Conservation (phyloP, 768 basidiomycete genomes). For the Mycena pura region DNA sequence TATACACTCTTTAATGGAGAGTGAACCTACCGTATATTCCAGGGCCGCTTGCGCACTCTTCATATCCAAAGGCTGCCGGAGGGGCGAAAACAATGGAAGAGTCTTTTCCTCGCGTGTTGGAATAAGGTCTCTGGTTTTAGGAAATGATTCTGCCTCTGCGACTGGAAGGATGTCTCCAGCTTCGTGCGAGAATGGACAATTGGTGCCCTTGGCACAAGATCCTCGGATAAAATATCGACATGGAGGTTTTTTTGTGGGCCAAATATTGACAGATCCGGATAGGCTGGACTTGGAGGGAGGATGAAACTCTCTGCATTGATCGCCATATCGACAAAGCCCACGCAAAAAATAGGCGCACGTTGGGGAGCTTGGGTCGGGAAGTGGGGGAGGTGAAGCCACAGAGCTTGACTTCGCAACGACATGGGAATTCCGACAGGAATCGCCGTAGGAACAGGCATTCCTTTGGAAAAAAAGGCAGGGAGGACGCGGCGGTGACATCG, state of each 20-base stretch:
- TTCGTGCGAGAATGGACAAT: slow-evolving; percentile 6
- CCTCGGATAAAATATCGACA: slow-evolving; percentile 1
- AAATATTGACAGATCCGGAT: not conserved
- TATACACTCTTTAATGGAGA: not conserved
- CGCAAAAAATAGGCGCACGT: not conserved
- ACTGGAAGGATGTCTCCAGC: not conserved
- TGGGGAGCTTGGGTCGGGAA: not conserved
- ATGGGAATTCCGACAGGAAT: not conserved
- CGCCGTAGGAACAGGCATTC: slow-evolving; percentile 4
- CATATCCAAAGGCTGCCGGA: not conserved
- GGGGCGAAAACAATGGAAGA: too few species aligned
- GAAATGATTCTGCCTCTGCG: not conserved
- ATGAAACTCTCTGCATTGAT: slow-evolving; percentile 11
- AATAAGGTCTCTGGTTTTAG: not conserved
- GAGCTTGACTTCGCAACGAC: not conserved
- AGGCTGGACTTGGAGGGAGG: not conserved
- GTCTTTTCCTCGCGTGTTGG: not conserved
- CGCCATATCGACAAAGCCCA: slow-evolving; percentile 12
- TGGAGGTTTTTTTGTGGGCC: not conserved
- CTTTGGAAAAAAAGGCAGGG: slow-evolving; percentile 1
- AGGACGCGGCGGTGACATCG: not conserved
- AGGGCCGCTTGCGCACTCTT: not conserved
- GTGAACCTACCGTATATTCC: not conserved
- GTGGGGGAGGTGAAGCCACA: not conserved
- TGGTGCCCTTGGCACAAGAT: slow-evolving; percentile 1